Evolutionary conservation across 495 filamentous ascomycete species (phyloP), one percentile per base, ranked within the genome.

Genomic region (Lophiotrema nucula): DNA sequence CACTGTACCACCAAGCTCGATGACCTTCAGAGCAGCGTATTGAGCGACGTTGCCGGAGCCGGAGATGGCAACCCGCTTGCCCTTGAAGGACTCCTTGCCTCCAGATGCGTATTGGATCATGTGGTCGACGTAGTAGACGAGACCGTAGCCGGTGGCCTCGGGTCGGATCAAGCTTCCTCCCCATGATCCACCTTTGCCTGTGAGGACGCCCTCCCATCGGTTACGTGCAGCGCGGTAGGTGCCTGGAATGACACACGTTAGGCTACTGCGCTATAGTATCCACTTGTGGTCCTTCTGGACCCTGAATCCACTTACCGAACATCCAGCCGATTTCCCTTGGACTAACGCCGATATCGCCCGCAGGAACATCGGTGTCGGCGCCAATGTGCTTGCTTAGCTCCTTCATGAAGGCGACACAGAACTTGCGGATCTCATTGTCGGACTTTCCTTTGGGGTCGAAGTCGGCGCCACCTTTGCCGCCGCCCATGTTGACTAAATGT

Each of bases 391-490:
- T 88, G 79, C 79, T 86, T 35, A 98, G 83, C 78, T 96, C 88
- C 54, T 85, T 84, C 93, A 98, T 97, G 81, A 97, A 98, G 56
- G 90, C 75, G 38, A 87, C 83, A 79, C 93, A 98, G 85, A 98
- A 98, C 63, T 89, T 89, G 62, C 93, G 89, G 79, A 98, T 97
- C 81, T 98, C 93, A 70, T 83, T 87, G 74, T 98, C 92, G 52
- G 85, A 86, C 83, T 97, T 98, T 79, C 91, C 92, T 83, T 98
- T 98, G 72, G 93, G 93, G 79, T 98, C 91, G 74, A 98, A 98
- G 81, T 98, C 93, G 72, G 93, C 87, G 65, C 93, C 93, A 77
- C 93, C 93, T 81, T 98, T 98, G 67, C 89, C 93, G 79, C 93
- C 93, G 60, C 93, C 93, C 84, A 98, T 97, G 81, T 83, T 93